Evolutionary conservation across 495 filamentous ascomycete species (phyloP).

Genomic region (Tuber aestivum): DNA sequence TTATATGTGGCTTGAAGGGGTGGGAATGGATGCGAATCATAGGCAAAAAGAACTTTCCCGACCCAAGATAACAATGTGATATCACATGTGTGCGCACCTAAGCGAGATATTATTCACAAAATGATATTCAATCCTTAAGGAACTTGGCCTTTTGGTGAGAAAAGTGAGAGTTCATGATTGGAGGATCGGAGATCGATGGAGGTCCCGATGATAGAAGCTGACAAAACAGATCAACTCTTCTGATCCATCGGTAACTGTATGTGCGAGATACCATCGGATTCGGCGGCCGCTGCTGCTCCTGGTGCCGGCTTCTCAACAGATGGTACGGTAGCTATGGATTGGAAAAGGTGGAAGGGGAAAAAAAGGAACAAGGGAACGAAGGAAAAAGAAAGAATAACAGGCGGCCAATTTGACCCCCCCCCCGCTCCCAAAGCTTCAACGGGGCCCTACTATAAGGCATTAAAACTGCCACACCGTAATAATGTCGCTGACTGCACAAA

Average conservation of each 20-base stretch:
- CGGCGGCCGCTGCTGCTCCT: not conserved
- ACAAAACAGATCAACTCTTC: not conserved
- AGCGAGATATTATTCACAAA: conserved; percentile 21
- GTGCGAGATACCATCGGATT: not conserved
- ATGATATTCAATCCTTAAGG: not conserved
- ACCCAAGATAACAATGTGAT: conserved; percentile 27
- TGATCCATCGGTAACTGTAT: conserved; percentile 5
- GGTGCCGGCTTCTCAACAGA: not conserved
- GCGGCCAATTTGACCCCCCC: not conserved
- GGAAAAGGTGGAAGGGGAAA: not conserved
- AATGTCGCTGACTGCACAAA: not conserved
- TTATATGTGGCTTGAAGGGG: not conserved
- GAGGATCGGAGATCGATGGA: conserved; percentile 3
- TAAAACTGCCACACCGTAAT: not conserved
- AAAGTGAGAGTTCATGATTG: conserved; percentile 6
- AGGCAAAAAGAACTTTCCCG: not conserved
- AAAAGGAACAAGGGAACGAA: not conserved
- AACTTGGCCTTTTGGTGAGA: not conserved
- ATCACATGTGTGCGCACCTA: conserved; percentile 37
- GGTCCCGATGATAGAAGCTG: not conserved
- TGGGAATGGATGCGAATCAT: not conserved
- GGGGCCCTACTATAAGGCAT: not conserved
- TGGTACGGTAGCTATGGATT: not conserved
- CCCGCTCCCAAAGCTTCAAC: not conserved
- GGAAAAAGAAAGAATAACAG: not conserved